phyloP scores from a whole-genome alignment of 306 rosid genomes.

The Castanea mollissima region DNA sequence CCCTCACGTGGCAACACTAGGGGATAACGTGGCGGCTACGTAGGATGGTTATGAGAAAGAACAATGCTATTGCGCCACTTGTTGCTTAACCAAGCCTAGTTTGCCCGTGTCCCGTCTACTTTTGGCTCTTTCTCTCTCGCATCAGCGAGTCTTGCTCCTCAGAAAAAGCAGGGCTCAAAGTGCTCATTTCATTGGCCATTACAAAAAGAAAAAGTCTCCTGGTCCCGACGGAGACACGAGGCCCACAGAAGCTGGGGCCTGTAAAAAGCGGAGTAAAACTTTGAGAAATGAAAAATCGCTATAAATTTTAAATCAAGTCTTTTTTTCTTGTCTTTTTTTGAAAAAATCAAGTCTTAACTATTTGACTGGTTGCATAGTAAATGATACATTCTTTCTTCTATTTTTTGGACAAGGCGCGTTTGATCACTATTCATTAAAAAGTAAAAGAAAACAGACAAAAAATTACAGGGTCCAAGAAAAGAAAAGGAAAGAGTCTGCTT shows the following conservation, averaged over 20 bases:
- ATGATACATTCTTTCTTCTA: background rate
- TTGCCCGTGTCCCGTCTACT: background rate
- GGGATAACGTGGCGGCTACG: slow-evolving; percentile 42
- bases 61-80: slow-evolving; percentile 35
- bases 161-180: background rate
- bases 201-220: background rate
- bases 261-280: too few relatives aligned
- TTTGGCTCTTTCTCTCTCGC: background rate
- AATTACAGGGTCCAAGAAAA: background rate
- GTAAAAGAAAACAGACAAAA: background rate
- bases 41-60: background rate
- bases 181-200: too few relatives aligned
- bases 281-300: too few relatives aligned
- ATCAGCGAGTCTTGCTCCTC: slow-evolving; percentile 19
- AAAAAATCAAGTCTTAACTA: too few relatives aligned
- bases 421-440: background rate
- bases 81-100: slow-evolving; percentile 15
- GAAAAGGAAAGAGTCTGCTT: background rate
- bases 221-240: background rate
- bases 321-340: too few relatives aligned
- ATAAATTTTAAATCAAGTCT: too few relatives aligned
- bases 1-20: slow-evolving; percentile 40
- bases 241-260: background rate
- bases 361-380: too few relatives aligned
- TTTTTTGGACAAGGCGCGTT: background rate